Percentiles rank a stretch among this genome's conserved stretches.
Conservation (phyloP, 345 rosid genomes). For the Brassica cretica region DNA sequence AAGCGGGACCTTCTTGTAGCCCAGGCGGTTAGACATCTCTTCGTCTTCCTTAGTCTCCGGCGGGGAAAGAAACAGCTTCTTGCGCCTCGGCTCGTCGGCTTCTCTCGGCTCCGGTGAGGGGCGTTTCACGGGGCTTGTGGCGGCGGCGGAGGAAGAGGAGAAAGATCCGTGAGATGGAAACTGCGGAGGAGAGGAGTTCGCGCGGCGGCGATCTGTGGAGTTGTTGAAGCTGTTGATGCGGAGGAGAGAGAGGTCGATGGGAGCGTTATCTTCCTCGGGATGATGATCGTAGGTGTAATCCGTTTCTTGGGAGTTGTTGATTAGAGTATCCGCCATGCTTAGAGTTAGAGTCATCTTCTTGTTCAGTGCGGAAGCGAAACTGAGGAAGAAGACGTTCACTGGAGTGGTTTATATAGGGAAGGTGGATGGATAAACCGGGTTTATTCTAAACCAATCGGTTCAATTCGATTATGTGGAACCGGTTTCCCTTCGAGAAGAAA, state of each 20-base stretch:
- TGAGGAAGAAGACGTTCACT: slow-evolving; percentile 4
- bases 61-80: slow-evolving; percentile 32
- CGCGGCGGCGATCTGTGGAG: slow-evolving; percentile 39
- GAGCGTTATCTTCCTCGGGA: slow-evolving; percentile 30
- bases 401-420: slow-evolving; percentile 6
- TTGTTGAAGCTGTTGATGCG: slow-evolving; percentile 40
- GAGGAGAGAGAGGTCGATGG: slow-evolving; percentile 37
- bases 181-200: slow-evolving; percentile 42
- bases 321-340: slow-evolving; percentile 29
- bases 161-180: slow-evolving; percentile 37
- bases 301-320: slow-evolving; percentile 13
- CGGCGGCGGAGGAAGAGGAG: slow-evolving; percentile 32
- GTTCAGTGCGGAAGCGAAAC: not conserved
- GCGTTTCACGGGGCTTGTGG: slow-evolving; percentile 37
- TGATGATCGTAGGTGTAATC: slow-evolving; percentile 34
- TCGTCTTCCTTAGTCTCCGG: slow-evolving; percentile 36
- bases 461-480: not conserved
- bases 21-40: slow-evolving; percentile 23
- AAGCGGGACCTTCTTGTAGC: slow-evolving; percentile 35
- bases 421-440: slow-evolving; percentile 4
- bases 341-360: slow-evolving; percentile 3
- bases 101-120: slow-evolving; percentile 38
- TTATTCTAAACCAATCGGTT: not conserved
- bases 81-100: slow-evolving; percentile 33
- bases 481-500: not conserved